Evolutionary conservation across 805 yeast genomes (phyloP), one percentile per base, ranked within the genome.

Genomic region (Candida adriatica): DNA sequence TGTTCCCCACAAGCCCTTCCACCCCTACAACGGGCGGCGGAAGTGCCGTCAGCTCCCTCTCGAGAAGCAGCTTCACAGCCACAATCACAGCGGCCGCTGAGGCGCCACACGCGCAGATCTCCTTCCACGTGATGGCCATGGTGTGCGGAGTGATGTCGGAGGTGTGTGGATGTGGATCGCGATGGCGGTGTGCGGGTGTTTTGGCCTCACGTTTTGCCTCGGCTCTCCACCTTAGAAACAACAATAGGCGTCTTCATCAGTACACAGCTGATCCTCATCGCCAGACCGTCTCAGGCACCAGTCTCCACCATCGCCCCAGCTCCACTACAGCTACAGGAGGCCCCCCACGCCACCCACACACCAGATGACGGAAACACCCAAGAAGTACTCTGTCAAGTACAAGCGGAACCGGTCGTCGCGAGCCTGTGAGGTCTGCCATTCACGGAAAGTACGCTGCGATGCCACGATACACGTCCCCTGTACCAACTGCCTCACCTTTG

Each of bases 1-100:
- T 90, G 54, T 87, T 77, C 0, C 98, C 98, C 14, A 90, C 86
- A 13, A 87, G 68, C 10, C 81, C 86, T 29, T 75, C 80, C 1
- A 84, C 68, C 7, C 88, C 90, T n/a, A 62, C 43, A 19, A 50
- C 55, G 3, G 56, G 58, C 4, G 59, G 60, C 7, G 62, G 46
- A 9, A 52, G 42, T 13, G 36, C 17, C 2, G 52, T 33, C 3
- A 48, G 39, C 11, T 38, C 30, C 1, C 27, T 4, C 11, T 9
- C n/a, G 19, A 41, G 29, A 2, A 19, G 10, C 8, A 33, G 30
- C 13, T 32, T 32, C 13, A 37, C 16, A 2, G 35, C 23, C 24
- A 34, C 42, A 6, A 48, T 7, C 2, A 47, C 23, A 0, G 41
- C 47, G 1, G 38, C 29, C 1, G 38, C 8, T 2, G 50, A 41